These are phyloP conservation scores for Carex pumila DNA, from an alignment of 176 grass and related monocot species.

Conservation along the genomic window DNA sequence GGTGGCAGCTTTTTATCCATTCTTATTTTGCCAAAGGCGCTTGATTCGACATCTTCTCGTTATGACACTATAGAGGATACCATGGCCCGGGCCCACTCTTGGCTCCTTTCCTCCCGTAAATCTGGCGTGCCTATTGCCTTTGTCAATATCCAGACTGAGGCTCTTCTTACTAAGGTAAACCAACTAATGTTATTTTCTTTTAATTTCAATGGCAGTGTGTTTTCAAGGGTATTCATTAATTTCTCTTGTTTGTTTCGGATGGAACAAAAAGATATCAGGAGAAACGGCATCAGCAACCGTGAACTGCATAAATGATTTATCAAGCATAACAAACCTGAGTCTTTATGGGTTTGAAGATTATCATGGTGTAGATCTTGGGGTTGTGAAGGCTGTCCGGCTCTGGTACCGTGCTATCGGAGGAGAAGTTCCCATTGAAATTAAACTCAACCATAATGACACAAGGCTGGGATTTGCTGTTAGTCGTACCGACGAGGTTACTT, in stretches of 20 bases:
- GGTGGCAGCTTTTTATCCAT: constrained; percentile 45
- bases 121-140: constrained; percentile 49
- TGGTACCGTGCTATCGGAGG: constrained; percentile 57
- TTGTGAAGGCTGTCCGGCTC: constrained; percentile 65
- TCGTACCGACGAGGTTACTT: constrained; percentile 50
- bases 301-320: constrained; percentile 60
- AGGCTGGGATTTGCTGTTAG: constrained; percentile 72
- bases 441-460: constrained; percentile 55
- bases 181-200: background rate
- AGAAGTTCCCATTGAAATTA: constrained; percentile 54
- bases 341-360: constrained; percentile 85
- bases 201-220: background rate
- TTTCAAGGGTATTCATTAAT: background rate
- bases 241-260: background rate
- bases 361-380: constrained; percentile 72
- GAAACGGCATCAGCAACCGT: constrained; percentile 63
- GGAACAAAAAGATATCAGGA: constrained; percentile 55
- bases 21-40: constrained; percentile 54
- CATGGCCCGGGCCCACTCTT: constrained; percentile 45
- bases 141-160: constrained; percentile 65
- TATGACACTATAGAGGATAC: constrained; percentile 66
- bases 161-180: constrained; percentile 74
- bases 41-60: constrained; percentile 34
- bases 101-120: constrained; percentile 47
- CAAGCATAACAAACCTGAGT: constrained; percentile 46